Base-by-base conservation (phyloP, 805 yeast species). In the Blastobotrys mokoenaii region DNA sequence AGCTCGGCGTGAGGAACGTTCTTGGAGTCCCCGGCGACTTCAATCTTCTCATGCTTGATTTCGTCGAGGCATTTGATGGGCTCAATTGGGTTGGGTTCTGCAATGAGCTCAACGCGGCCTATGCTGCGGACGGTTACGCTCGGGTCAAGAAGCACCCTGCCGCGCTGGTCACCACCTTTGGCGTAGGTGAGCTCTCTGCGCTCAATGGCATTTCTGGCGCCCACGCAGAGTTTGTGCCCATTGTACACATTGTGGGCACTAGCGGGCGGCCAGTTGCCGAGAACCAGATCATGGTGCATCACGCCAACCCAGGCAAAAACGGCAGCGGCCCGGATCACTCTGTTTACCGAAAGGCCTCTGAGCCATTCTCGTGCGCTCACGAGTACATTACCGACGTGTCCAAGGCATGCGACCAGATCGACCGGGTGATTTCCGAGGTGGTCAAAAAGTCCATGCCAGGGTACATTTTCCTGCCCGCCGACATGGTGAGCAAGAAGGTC, bases 111-210 rank as follows among this genome's bases (percentile, higher is more conserved):
- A 89, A 88, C 59, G 82, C 93, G 2, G 93, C 94, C 7, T 88
- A 89, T 60, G 80, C 93, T 4, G 89, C 90, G 6, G 96, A 89
- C 62, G 97, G 96, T 3, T 89, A 85, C 57, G 78, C 93, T 15
- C 73, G 90, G 49, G 68, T 69, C 37, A 71, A 80, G 25, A 69
- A 72, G 41, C 73, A 76, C n/a, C 73, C 84, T 5, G 85, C 87
- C 44, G 87, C 79, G 16, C 62, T 77, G 35, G 63, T 77, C 45
- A 79, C 89, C 43, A 87, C 96, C 3, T 84, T 72, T 63, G 96
- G 96, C 42, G 96, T 87, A 14, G 96, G 96, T 46, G 96, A 87
- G 61, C 71, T 86, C 50, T 78, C 87, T 47, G 94, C 95, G 2
- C 58, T 86, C 50, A 86, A 86, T 64, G 95, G 94, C 40, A 67